Evolutionary conservation across 179 eudicot genomes (phyloP), one percentile per base, ranked within the genome.

Genomic region (Silene vulgaris): DNA sequence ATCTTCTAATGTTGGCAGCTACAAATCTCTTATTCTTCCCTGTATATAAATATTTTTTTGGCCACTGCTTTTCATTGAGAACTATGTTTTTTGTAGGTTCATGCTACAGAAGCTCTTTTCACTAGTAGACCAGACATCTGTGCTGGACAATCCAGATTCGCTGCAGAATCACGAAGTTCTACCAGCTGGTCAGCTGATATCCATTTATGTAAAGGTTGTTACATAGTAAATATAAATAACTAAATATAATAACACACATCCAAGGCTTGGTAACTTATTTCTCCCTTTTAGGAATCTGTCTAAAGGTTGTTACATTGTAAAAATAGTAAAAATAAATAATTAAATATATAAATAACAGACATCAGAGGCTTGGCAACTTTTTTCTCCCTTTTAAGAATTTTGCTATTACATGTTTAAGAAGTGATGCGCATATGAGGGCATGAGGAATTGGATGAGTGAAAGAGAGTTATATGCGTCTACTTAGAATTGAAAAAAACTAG

Each of bases 31-130:
- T 29, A 54, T 65, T 48, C 30, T 59, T 37, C 59, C 23, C 21
- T 77, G 52, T 75, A 50, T 68, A 1, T 72, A 20, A 2, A 68
- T 20, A 1, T 2, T 45, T 52, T 29, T n/a, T 72, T 50, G 37
- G 60, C 5, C 45, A 14, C 67, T 30, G 54, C 14, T 57, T 17
- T 65, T 56, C 16, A 56, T 37, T 77, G 62, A 29, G 78, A 78
- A 77, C 77, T 64, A 40, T 65, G 77, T 60, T 74, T 78, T 50
- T 28, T 76, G 32, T 76, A 95, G 99, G 68, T 90, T 92, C 77
- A 92, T 95, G 97, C 71, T 92, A 89, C 99, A 92, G 90, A 95
- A 95, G 78, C 97, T 95, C 70, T 95, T 95, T 81, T 92, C 99
- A 75, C 86, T 90, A 20, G 81, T 89, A 75, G 99, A 95, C 82